phyloP scores from a whole-genome alignment of 352 stramenopile genomes.

The Phytophthora meadii region DNA sequence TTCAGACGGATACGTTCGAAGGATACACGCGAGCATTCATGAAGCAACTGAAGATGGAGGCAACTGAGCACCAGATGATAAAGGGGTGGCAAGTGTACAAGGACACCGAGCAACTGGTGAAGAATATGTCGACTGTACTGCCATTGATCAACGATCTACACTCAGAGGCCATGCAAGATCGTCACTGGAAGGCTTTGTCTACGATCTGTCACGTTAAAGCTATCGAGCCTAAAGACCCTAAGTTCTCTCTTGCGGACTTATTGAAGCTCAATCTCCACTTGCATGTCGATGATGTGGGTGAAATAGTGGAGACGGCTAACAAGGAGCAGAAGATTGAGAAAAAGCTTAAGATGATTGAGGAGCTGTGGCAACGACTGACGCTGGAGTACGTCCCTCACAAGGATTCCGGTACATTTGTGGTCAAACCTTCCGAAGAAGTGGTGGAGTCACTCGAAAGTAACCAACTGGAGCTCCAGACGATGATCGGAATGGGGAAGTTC shows the following conservation, averaged over 20 bases:
- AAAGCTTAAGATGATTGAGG: slow-evolving; percentile 90
- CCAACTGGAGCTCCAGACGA: slow-evolving; percentile 88
- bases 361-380: slow-evolving; percentile 82
- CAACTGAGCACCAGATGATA: slow-evolving; percentile 83
- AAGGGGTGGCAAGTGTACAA: slow-evolving; percentile 91
- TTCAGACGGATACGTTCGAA: slow-evolving; percentile 86
- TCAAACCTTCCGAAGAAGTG: slow-evolving; percentile 88
- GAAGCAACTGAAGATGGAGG: slow-evolving; percentile 88
- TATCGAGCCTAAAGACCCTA: slow-evolving; percentile 84
- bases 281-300: slow-evolving; percentile 87
- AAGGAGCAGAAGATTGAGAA: slow-evolving; percentile 93
- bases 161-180: slow-evolving; percentile 93
- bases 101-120: slow-evolving; percentile 86
- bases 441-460: slow-evolving; percentile 89
- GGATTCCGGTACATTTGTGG: slow-evolving; percentile 85
- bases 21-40: slow-evolving; percentile 80
- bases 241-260: slow-evolving; percentile 85
- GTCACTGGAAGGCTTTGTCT: slow-evolving; percentile 93
- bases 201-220: slow-evolving; percentile 88
- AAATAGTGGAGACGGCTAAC: slow-evolving; percentile 90
- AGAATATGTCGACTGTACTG: slow-evolving; percentile 87
- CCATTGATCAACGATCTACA: slow-evolving; percentile 96
- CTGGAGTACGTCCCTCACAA: slow-evolving; percentile 90
- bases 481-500: slow-evolving; percentile 93
- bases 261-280: slow-evolving; percentile 85